Evolutionary conservation across 805 yeast species (phyloP).

Genomic region (Metahyphopichia silvanorum): DNA sequence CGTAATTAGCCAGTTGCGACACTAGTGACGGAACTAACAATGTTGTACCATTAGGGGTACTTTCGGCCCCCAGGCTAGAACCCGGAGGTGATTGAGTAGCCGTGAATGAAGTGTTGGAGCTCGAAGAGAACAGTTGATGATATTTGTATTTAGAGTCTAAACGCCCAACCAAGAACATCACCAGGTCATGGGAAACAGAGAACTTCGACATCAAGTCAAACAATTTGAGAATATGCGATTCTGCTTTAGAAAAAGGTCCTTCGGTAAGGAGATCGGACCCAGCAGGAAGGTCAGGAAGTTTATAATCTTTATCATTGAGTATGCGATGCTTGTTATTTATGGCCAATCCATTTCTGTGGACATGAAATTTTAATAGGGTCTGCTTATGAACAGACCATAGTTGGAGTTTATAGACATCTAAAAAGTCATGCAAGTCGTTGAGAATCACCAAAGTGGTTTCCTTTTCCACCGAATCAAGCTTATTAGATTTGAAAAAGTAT

Average conservation of each 20-base stretch:
- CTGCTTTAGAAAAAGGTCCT: slow-evolving; percentile 28
- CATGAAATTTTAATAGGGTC: slow-evolving; percentile 26
- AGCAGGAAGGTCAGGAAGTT: slow-evolving; percentile 26
- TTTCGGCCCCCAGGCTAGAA: not conserved
- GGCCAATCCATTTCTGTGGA: slow-evolving; percentile 19
- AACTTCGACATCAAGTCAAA: slow-evolving; percentile 21
- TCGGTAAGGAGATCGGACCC: slow-evolving; percentile 23
- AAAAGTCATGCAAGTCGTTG: slow-evolving; percentile 30
- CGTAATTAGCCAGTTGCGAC: not conserved
- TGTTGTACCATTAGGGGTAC: slow-evolving; percentile 4
- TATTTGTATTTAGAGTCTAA: slow-evolving; percentile 22
- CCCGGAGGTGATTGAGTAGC: slow-evolving; percentile 1
- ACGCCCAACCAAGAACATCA: slow-evolving; percentile 27
- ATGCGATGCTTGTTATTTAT: slow-evolving; percentile 17
- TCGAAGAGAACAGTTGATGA: slow-evolving; percentile 1
- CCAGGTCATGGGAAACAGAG: slow-evolving; percentile 19
- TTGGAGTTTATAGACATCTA: slow-evolving; percentile 34
- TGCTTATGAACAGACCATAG: slow-evolving; percentile 32
- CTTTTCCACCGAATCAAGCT: slow-evolving; percentile 3
- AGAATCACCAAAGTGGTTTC: slow-evolving; percentile 20
- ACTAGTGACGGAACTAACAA: slow-evolving; percentile 5
- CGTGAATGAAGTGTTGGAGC: slow-evolving; percentile 1
- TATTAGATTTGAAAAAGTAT: slow-evolving; percentile 13
- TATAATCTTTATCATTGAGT: slow-evolving; percentile 19
- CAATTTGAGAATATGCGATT: slow-evolving; percentile 26